A percentile compares a stretch with the other conserved stretches of the same genome.
phyloP scores from a whole-genome alignment of 768 basidiomycete species.

The Kwoniella newhampshirensis region DNA sequence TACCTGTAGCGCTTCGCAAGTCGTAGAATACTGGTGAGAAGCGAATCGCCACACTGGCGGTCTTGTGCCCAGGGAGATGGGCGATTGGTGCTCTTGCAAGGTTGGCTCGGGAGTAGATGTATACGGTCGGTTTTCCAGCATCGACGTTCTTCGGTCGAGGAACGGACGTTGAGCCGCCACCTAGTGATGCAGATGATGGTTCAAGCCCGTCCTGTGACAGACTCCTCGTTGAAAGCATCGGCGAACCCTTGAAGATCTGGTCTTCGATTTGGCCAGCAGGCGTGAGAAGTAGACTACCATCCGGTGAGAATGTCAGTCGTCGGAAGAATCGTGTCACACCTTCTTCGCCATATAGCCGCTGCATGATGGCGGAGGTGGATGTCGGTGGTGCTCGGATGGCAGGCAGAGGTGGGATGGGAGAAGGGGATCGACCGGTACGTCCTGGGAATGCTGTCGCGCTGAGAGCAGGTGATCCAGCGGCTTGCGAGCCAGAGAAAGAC shows the following conservation, averaged over 20 bases:
- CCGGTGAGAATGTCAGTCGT: constrained; percentile 87
- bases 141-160: constrained; percentile 50
- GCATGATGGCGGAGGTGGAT: constrained; percentile 55
- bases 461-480: constrained; percentile 43
- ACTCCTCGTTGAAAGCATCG: constrained; percentile 28
- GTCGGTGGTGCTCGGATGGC: constrained; percentile 73
- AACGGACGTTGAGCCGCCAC: constrained; percentile 32
- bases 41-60: constrained; percentile 86
- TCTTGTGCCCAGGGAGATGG: constrained; percentile 93
- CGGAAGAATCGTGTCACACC: constrained; percentile 94
- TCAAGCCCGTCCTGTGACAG: constrained; percentile 29
- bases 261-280: constrained; percentile 98
- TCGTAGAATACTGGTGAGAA: constrained; percentile 94
- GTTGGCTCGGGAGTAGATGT: constrained; percentile 93
- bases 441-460: constrained; percentile 30
- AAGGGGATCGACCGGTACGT: constrained; percentile 48
- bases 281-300: constrained; percentile 87
- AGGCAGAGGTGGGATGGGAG: constrained; percentile 65
- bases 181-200: constrained; percentile 10
- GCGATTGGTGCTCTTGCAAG: constrained; percentile 90
- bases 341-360: constrained; percentile 92
- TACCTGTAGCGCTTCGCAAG: constrained; percentile 62
- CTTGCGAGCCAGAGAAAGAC: constrained; percentile 49
- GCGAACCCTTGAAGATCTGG: constrained; percentile 61
- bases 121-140: constrained; percentile 66